A percentile compares a stretch with the other conserved stretches of the same genome.
Conservation (phyloP, 257 asterid genomes). For the Scutellaria galericulata region DNA sequence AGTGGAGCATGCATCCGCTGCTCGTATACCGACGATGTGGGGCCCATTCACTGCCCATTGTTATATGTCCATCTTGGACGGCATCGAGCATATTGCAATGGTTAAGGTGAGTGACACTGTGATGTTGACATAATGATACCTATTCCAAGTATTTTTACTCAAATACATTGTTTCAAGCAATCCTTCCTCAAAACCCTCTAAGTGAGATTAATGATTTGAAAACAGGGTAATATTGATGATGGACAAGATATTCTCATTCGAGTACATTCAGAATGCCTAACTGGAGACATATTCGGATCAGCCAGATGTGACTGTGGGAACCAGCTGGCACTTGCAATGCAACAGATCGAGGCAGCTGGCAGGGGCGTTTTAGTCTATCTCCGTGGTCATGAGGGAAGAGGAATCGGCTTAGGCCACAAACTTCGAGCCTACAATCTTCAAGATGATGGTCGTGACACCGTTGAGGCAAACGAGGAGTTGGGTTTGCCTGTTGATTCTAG, state of each 20-base stretch:
- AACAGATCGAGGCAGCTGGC: constrained; percentile 92
- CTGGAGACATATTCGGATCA: constrained; percentile 97
- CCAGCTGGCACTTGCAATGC: constrained; percentile 93
- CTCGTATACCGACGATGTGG: constrained; percentile 94
- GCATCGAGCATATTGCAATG: constrained; percentile 97
- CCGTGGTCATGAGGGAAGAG: constrained; percentile 99
- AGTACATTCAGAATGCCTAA: constrained; percentile 97
- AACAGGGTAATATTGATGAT: constrained; percentile 92
- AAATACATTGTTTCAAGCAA: background rate
- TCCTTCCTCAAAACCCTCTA: background rate
- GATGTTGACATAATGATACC: background rate
- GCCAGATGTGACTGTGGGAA: constrained; percentile 96
- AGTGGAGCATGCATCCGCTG: constrained; percentile 90
- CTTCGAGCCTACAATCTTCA: constrained; percentile 94
- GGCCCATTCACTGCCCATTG: constrained; percentile 93
- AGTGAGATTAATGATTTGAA: constrained; percentile 24
- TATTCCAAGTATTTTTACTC: background rate
- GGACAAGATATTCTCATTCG: constrained; percentile 88
- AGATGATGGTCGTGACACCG: constrained; percentile 93
- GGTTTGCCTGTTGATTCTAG: constrained; percentile 96
- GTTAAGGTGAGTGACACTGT: constrained; percentile 74
- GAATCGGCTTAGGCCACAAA: constrained; percentile 97
- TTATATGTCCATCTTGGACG: constrained; percentile 81
- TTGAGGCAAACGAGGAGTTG: constrained; percentile 95
- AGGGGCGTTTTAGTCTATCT: constrained; percentile 86